Evolutionary conservation across 805 yeast species (phyloP).

Genomic region (Yarrowia porcina): DNA sequence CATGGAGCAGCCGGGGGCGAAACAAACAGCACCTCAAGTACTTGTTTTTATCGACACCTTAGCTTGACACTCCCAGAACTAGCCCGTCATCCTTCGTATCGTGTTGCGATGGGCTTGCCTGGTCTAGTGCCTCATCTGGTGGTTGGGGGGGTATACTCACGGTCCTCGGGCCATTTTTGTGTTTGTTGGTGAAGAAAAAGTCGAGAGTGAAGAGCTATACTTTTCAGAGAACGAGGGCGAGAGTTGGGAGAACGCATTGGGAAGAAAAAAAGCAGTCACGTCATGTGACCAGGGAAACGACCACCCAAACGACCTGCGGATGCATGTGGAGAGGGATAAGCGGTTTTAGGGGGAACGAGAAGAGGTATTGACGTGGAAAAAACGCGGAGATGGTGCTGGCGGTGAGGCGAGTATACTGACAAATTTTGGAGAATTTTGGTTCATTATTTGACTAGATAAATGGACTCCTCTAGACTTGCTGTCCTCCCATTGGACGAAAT

Average conservation of each 20-base stretch:
- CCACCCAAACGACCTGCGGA: too few species aligned
- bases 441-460: neutral
- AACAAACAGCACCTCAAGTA: too few species aligned
- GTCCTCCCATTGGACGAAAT: neutral
- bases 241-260: neutral
- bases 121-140: slow-evolving; percentile 3
- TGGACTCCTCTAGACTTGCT: neutral
- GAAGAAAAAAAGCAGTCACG: slow-evolving; percentile 9
- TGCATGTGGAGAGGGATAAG: too few species aligned
- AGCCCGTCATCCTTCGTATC: slow-evolving; percentile 1
- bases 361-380: too few species aligned
- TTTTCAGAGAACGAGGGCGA: neutral
- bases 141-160: slow-evolving; percentile 42
- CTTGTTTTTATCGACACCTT: neutral
- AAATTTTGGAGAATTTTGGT: too few species aligned
- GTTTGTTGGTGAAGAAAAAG: slow-evolving; percentile 15
- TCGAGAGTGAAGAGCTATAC: neutral
- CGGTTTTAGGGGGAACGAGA: too few species aligned
- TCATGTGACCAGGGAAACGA: neutral
- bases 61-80: slow-evolving; percentile 14
- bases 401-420: too few species aligned
- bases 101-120: slow-evolving; percentile 19
- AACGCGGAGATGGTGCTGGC: too few species aligned
- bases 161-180: slow-evolving; percentile 76
- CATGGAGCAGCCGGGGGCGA: neutral